Evolutionary conservation across 2,329 filamentous ascomycete species (phyloP), one percentile per base, ranked within the genome.

Genomic region (Anisogramma anomala): DNA sequence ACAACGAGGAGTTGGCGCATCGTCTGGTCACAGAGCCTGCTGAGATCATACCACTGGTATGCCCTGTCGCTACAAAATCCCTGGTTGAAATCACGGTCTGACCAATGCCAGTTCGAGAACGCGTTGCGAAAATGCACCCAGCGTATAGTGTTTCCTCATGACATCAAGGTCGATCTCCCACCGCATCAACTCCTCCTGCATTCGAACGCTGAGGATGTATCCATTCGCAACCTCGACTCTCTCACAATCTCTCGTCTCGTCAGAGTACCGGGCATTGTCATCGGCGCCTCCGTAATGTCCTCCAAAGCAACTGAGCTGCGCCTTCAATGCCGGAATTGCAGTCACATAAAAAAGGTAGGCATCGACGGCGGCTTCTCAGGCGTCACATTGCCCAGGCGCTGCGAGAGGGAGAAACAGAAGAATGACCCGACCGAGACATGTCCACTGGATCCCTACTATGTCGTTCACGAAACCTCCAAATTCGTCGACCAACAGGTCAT

Each of bases 401-500:
- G 91, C 58, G 77, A 59, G 22, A 74, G 84, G 38, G 59, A 65
- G 49, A 74, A 76, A 48, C 65, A 72, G 8, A 71, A 73, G 11
- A 80, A 79, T 37, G 84, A 93, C 33, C 66, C 69, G 2, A 71
- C 73, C 1, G 77, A 84, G 27, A 79, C 82, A 53, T 98, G 91
- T 54, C 88, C 89, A 0, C 65, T 98, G 46, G 91, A 98, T 54
- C 91, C 91, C 13, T 98, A 95, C 64, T 94, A 91, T 54, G 86
- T 98, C 43, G 73, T 91, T 44, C 91, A 98, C 58, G 91, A 98
- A 61, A 87, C 83, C 59, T 94, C 84, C 27, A 77, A 79, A 49
- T 98, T 98, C 58, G 88, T 96, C 54, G 91, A 98, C 55, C 91
- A 98, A 62, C 91, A 98, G 61, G 85, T 98, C 46, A 82, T 98